A percentile compares a stretch with the other conserved stretches of the same genome.
Evolutionary conservation across 495 filamentous ascomycete species (phyloP).

Genomic region (Bombardia bombarda): DNA sequence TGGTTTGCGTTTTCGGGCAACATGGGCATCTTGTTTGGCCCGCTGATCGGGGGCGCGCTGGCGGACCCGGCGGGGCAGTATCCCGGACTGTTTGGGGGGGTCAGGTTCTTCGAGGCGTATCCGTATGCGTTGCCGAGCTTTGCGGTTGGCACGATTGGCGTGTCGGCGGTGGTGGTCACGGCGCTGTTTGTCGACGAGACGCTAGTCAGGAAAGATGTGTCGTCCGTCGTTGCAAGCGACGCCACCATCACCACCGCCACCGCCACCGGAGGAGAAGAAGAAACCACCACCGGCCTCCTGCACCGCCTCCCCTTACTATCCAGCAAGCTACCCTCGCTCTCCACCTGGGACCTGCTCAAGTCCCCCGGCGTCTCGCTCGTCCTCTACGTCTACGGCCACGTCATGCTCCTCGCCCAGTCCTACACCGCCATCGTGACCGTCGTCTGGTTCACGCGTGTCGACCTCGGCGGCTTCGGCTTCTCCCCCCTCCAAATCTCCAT

Average conservation of each 20-base stretch:
- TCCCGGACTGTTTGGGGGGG: conserved; percentile 42
- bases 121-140: conserved; percentile 59
- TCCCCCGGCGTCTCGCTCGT: conserved; percentile 53
- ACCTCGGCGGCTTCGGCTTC: conserved; percentile 56
- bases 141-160: conserved; percentile 40
- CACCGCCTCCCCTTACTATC: too few species aligned
- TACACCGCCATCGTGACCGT: conserved; percentile 60
- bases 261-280: neutral
- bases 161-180: conserved; percentile 39
- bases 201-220: conserved; percentile 10
- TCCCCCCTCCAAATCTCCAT: conserved; percentile 48
- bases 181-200: conserved; percentile 52
- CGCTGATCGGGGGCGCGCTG: conserved; percentile 55
- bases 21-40: conserved; percentile 60
- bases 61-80: conserved; percentile 54
- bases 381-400: conserved; percentile 51
- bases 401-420: conserved; percentile 53
- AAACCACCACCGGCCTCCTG: conserved; percentile 15
- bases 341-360: conserved; percentile 49
- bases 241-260: neutral
- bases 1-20: conserved; percentile 65
- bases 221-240: conserved; percentile 12
- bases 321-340: conserved; percentile 20
- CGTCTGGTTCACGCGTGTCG: conserved; percentile 50
- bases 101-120: conserved; percentile 50